phyloP scores from a whole-genome alignment of 2,329 filamentous ascomycete species.

The Neonectria neomacrospora region DNA sequence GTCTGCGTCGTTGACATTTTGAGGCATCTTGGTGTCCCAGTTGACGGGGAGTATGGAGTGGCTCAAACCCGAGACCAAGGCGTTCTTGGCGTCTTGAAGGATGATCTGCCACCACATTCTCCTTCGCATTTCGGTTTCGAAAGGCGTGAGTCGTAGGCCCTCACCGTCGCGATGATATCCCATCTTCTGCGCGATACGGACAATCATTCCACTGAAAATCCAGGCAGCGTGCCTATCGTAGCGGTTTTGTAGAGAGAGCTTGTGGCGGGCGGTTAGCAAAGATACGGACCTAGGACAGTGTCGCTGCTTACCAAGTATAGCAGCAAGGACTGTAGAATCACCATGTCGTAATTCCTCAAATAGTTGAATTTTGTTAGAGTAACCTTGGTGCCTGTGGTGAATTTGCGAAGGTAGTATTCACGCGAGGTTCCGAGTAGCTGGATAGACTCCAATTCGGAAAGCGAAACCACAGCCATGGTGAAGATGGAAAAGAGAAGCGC shows the following conservation, averaged over 20 bases:
- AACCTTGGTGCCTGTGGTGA: constrained; percentile 59
- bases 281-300: not conserved
- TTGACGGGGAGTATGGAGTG: constrained; percentile 58
- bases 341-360: constrained; percentile 64
- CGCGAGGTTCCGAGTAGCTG: constrained; percentile 59
- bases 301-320: constrained; percentile 60
- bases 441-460: constrained; percentile 65
- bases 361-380: constrained; percentile 64
- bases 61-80: constrained; percentile 64
- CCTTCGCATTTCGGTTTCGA: constrained; percentile 72
- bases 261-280: constrained; percentile 20
- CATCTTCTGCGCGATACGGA: constrained; percentile 74
- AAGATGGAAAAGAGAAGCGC: constrained; percentile 73
- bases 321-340: constrained; percentile 66
- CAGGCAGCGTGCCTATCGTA: constrained; percentile 67
- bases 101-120: constrained; percentile 74
- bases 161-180: constrained; percentile 71
- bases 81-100: constrained; percentile 64
- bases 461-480: constrained; percentile 65
- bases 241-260: constrained; percentile 65
- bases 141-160: constrained; percentile 63
- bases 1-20: constrained; percentile 68
- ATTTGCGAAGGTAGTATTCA: constrained; percentile 60
- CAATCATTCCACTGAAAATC: constrained; percentile 67
- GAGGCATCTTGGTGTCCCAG: constrained; percentile 65